These are phyloP conservation scores for Pneumocystis carinii DNA, from an alignment of 1,139 yeast genomes.

Conservation along the genomic window DNA sequence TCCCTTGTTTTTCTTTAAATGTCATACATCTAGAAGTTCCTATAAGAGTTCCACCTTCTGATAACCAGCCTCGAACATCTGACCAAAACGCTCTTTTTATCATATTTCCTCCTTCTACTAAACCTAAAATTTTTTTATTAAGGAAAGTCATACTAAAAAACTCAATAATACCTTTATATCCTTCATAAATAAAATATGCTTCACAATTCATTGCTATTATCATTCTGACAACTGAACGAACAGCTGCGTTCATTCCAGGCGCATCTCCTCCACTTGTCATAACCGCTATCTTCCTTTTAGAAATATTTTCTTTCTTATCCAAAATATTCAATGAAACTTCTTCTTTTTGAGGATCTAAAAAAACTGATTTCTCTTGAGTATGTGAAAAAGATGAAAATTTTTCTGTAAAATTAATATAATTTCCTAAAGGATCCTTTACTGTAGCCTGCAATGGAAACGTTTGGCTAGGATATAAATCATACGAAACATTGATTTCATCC, in stretches of 20 bases:
- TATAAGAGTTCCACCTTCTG: conserved; percentile 80
- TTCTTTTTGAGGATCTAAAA: background rate
- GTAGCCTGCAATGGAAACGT: conserved; percentile 29
- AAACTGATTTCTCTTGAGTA: conserved; percentile 7
- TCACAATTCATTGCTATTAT: conserved; percentile 84
- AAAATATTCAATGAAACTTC: background rate
- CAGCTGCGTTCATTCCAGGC: conserved; percentile 96
- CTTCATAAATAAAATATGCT: conserved; percentile 87
- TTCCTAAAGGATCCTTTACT: conserved; percentile 48
- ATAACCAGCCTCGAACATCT: conserved; percentile 82
- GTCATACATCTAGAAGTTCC: conserved; percentile 91
- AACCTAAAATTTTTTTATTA: background rate
- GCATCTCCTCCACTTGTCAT: conserved; percentile 99
- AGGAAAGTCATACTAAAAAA: background rate
- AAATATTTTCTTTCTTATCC: background rate
- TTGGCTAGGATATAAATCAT: conserved; percentile 6
- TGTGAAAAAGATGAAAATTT: conserved; percentile 22
- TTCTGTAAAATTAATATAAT: conserved; percentile 41
- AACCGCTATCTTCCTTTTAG: conserved; percentile 57
- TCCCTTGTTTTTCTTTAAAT: conserved; percentile 71
- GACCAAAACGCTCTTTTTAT: conserved; percentile 76
- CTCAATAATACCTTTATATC: conserved; percentile 75
- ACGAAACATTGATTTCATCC: conserved; percentile 13
- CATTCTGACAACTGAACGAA: conserved; percentile 83
- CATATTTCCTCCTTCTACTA: conserved; percentile 46